These are phyloP conservation scores for Platanthera zijinensis DNA, from an alignment of 106 monocot species.

Conservation along the genomic window DNA sequence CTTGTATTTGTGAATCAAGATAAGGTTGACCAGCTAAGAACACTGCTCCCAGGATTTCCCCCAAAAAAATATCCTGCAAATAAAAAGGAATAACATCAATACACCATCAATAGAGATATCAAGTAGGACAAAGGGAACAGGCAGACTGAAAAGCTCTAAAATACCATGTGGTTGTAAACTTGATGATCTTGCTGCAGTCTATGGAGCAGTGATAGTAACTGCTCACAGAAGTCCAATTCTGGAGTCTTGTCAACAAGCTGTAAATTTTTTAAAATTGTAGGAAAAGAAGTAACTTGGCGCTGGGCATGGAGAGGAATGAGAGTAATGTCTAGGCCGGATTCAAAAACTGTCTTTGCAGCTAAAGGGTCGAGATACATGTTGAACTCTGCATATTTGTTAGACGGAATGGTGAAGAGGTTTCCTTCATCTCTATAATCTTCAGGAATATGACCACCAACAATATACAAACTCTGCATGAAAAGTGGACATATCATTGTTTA, in stretches of 20 bases:
- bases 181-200: constrained; percentile 29
- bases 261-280: constrained; percentile 21
- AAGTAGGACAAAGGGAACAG: neutral
- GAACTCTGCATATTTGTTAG: constrained; percentile 77
- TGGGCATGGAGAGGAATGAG: constrained; percentile 69
- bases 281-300: constrained; percentile 42
- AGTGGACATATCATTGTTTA: neutral
- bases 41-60: constrained; percentile 78
- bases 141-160: neutral
- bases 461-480: constrained; percentile 49
- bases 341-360: constrained; percentile 63
- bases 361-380: constrained; percentile 90
- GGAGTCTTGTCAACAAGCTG: constrained; percentile 31
- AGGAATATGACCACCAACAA: constrained; percentile 69
- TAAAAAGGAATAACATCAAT: neutral
- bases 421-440: constrained; percentile 31
- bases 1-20: constrained; percentile 19
- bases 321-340: constrained; percentile 54
- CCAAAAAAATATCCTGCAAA: constrained; percentile 75
- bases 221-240: constrained; percentile 41
- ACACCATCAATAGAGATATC: neutral
- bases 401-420: constrained; percentile 65
- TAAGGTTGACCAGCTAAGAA: constrained; percentile 32
- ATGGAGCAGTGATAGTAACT: constrained; percentile 46
- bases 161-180: constrained; percentile 60